Base-by-base conservation (phyloP, 2,329 filamentous ascomycete species). In the Sclerotinia nivalis region DNA sequence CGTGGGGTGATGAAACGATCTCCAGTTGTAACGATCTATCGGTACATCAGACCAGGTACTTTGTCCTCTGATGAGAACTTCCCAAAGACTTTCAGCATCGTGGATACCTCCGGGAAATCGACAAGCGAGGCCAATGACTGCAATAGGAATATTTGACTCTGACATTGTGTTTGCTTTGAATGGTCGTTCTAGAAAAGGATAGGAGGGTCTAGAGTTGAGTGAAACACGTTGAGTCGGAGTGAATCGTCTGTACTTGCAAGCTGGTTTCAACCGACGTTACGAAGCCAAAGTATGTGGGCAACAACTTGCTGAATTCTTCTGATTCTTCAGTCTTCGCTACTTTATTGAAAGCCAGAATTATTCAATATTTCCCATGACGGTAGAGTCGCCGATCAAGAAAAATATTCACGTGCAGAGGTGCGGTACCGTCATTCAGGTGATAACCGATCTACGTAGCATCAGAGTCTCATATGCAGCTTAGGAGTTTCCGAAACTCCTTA, bases 1-100 rank as follows among this genome's bases (percentile, higher is more conserved):
- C 10, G 18, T 31, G 18, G 59, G 43, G 20, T 62, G 59, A 18
- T 47, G 18, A 31, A 62, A 62, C 7, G 43, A 45, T 28, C 20
- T 49, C 43, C 43, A 28, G n/a, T 62, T 10, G 6, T 62, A 93
- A 15, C 91, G 86, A 74, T 93, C 89, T 4, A 85, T 78, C 1
- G 91, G 90, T 7, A 84, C 77, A 72, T 80, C 79, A 52, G 77
- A 84, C 77, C 92, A 89, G 43, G 92, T 90, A 77, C 93, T 91
- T 12, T 92, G 84, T 18, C 91, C 91, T 78, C 90, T 88, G 76
- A 88, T 86, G 28, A 93, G 83, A 10, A 93, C 82, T 70, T 78
- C 75, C 78, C 78, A 80, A 60, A 80, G 77, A 62, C 78, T 76
- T 15, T 34, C 28, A 15, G 61, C 28, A 25, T 52, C 22, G 13